Evolutionary conservation across 2,329 filamentous ascomycete species (phyloP).

Genomic region (Cryphonectria nitschkei): DNA sequence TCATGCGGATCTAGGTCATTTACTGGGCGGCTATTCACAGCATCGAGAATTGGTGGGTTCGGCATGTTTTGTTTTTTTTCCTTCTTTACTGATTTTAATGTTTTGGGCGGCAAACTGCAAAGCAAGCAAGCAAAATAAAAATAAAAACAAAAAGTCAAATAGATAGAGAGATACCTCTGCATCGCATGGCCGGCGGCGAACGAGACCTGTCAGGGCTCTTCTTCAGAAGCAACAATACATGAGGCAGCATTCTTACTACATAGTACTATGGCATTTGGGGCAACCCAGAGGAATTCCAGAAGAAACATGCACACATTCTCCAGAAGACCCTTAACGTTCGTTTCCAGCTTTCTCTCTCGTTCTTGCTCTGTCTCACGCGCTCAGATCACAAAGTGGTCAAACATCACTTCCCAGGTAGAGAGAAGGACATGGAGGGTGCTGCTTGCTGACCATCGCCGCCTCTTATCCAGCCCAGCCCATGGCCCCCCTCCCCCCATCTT

Average conservation of each 20-base stretch:
- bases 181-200: not conserved
- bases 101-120: not conserved
- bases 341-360: not conserved
- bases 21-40: constrained; percentile 21
- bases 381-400: not conserved
- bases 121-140: not conserved
- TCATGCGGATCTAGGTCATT: constrained; percentile 12
- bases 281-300: not conserved
- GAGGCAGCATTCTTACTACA: not conserved
- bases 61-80: not conserved
- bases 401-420: not conserved
- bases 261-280: not conserved
- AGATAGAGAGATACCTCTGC: constrained; percentile 17
- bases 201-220: not conserved
- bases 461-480: not conserved
- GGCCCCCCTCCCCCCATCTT: too few relatives aligned
- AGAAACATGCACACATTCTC: not conserved
- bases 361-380: not conserved
- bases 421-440: not conserved
- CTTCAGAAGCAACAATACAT: not conserved
- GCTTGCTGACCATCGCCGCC: not conserved
- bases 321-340: not conserved
- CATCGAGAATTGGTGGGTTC: not conserved
- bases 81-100: not conserved
- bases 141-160: not conserved